Percentiles rank a stretch among this genome's conserved stretches.
Conservation (phyloP, 768 basidiomycete species). For the Cystobasidium tubakii region DNA sequence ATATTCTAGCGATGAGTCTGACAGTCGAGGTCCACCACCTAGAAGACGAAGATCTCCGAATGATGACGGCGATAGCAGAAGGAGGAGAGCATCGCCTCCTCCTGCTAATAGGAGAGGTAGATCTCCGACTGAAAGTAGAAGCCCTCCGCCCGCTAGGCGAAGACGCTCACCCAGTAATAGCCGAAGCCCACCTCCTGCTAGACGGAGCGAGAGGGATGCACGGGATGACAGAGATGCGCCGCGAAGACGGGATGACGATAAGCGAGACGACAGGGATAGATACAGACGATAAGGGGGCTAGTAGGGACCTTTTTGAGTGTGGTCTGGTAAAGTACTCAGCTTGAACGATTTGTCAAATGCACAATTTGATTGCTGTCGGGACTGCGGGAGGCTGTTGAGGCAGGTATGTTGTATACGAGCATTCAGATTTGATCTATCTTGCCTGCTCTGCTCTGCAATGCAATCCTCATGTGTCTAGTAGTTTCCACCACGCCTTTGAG, state of each 20-base stretch:
- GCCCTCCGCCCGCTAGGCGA: slow-evolving; percentile 7
- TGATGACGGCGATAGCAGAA: not conserved
- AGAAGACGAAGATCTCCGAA: not conserved
- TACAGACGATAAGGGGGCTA: not conserved
- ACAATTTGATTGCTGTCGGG: too few species aligned
- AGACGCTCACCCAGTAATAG: not conserved
- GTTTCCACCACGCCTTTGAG: too few species aligned
- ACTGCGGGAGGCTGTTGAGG: too few species aligned
- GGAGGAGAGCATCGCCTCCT: not conserved
- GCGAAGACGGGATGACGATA: not conserved
- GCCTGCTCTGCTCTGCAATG: too few species aligned
- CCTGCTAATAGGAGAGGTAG: not conserved
- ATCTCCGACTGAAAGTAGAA: slow-evolving; percentile 6
- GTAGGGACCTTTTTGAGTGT: not conserved
- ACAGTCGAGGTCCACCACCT: slow-evolving; percentile 11
- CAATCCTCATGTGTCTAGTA: too few species aligned
- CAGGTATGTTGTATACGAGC: too few species aligned
- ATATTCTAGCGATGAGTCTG: not conserved
- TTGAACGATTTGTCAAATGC: too few species aligned
- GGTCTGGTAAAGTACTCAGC: too few species aligned
- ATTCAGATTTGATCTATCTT: too few species aligned
- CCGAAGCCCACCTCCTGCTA: not conserved
- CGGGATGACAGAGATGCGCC: slow-evolving; percentile 17
- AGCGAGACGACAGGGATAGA: not conserved
- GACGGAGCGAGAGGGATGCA: not conserved